These are phyloP conservation scores for Carex parvula DNA, from an alignment of 176 grass and related monocot species.

Conservation along the genomic window DNA sequence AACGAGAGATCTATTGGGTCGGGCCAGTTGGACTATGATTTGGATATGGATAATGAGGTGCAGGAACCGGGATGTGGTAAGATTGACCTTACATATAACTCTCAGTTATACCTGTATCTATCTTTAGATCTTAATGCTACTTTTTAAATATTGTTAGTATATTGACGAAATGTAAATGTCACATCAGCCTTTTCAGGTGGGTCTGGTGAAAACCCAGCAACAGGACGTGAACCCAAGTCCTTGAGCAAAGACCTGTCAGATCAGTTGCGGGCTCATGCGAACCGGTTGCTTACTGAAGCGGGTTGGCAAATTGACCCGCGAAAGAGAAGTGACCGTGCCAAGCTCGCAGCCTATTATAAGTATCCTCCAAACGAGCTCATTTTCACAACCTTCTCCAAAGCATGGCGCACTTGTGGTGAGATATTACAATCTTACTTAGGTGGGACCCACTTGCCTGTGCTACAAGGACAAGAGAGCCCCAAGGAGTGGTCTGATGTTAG, in stretches of 20 bases:
- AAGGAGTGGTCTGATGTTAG: slow-evolving; percentile 85
- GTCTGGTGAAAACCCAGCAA: slow-evolving; percentile 29
- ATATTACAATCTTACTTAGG: slow-evolving; percentile 38
- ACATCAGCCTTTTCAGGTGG: slow-evolving; percentile 25
- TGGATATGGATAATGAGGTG: slow-evolving; percentile 19
- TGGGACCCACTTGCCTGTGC: slow-evolving; percentile 24
- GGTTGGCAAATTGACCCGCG: slow-evolving; percentile 91
- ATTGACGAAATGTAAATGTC: slow-evolving; percentile 24
- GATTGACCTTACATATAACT: not conserved
- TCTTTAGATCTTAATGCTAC: slow-evolving; percentile 32
- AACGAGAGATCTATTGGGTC: slow-evolving; percentile 12
- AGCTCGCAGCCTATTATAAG: slow-evolving; percentile 80
- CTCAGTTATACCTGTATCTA: slow-evolving; percentile 32
- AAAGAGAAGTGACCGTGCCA: slow-evolving; percentile 84
- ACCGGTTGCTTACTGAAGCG: slow-evolving; percentile 71
- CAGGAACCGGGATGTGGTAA: slow-evolving; percentile 19
- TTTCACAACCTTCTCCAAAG: slow-evolving; percentile 76
- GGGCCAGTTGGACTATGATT: slow-evolving; percentile 18
- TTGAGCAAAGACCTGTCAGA: slow-evolving; percentile 86
- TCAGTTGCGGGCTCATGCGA: slow-evolving; percentile 59
- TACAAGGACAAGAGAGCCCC: slow-evolving; percentile 36
- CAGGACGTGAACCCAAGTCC: slow-evolving; percentile 31
- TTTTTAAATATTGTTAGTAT: slow-evolving; percentile 2
- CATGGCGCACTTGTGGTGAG: slow-evolving; percentile 82
- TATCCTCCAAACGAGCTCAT: slow-evolving; percentile 59